A percentile compares a stretch with the other conserved stretches of the same genome.
Conservation (phyloP, 176 grass and related monocot genomes). For the Poa pratensis region DNA sequence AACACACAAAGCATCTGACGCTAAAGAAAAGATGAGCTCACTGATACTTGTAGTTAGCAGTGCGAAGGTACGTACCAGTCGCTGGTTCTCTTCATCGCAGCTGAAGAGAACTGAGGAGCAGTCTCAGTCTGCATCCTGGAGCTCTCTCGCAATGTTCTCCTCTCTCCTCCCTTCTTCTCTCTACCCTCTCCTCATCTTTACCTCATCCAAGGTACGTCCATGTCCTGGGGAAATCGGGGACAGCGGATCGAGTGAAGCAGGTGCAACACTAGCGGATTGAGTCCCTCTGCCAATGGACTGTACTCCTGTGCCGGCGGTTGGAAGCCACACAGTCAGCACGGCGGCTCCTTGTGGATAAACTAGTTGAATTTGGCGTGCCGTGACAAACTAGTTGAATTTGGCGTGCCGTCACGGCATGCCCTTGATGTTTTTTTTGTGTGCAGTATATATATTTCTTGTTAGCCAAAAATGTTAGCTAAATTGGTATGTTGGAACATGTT, state of each 20-base stretch:
- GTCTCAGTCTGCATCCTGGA: slow-evolving; percentile 47
- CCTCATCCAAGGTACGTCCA: slow-evolving; percentile 20
- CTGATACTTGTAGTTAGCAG: background rate
- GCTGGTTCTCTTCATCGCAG: slow-evolving; percentile 69
- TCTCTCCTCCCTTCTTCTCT: background rate
- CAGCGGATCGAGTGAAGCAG: slow-evolving; percentile 43
- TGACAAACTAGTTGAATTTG: no score
- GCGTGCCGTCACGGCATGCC: no score
- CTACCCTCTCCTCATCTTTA: slow-evolving; percentile 32
- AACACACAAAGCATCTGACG: background rate
- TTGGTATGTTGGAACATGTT: no score
- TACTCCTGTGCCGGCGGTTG: background rate
- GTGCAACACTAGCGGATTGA: slow-evolving; percentile 24
- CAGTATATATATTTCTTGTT: no score
- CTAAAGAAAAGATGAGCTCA: background rate
- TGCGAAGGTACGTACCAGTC: slow-evolving; percentile 55
- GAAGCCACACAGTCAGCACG: slow-evolving; percentile 41
- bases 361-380: no score
- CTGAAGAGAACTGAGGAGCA: slow-evolving; percentile 46
- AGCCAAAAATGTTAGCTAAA: no score
- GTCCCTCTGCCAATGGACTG: slow-evolving; percentile 14
- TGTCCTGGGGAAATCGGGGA: slow-evolving; percentile 33
- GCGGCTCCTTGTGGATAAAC: slow-evolving; percentile 11
- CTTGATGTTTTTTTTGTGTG: no score
- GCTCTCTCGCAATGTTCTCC: background rate